Evolutionary conservation across 768 basidiomycete genomes (phyloP), one percentile per base, ranked within the genome.

Genomic region (Lactifluus hygrophoroides): DNA sequence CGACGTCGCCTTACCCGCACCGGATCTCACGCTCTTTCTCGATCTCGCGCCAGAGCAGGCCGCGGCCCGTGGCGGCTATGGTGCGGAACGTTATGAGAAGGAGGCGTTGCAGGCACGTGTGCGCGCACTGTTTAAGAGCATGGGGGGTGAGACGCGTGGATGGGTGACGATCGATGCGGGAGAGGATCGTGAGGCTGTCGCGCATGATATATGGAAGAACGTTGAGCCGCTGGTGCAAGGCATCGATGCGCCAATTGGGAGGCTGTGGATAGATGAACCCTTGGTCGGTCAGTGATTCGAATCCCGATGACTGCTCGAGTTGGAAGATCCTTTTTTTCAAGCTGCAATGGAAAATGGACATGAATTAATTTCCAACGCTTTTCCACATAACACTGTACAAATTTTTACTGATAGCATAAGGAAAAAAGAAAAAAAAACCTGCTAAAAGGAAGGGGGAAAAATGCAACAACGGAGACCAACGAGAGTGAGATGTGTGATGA

Each of bases 11-110:
- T 84, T 99, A 17, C 96, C 94, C 10, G 78, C 86, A 0, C 95
- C 95, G 0, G 96, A 98, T 69, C 70, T 95, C 38, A 85, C 86
- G 0, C 66, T 97, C 44, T 96, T 95, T 75, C 83, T 99, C 58
- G 84, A 93, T 64, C 78, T 98, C 60, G 72, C 83, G 0, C 85
- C 90, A 0, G 83, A 84, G 40, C 72, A 76, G 13, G 90, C 92
- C 0, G 76, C 76, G 40, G 66, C 70, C 44, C 80, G 95, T 14
- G 88, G 85, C 0, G 90, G 88, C 0, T 96, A 88, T 65, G 94
- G 94, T 3, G 80, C 81, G 53, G 94, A 95, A 72, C 77, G 92
- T 40, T 95, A 94, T 63, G 93, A 96, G 74, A 85, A 79, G 65
- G 79, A 81, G 60, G 86, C 86, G 56, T 76, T 91, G 73, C 91